Conservation (phyloP, 2,329 filamentous ascomycete genomes). For the Hirsutella thompsonii region DNA sequence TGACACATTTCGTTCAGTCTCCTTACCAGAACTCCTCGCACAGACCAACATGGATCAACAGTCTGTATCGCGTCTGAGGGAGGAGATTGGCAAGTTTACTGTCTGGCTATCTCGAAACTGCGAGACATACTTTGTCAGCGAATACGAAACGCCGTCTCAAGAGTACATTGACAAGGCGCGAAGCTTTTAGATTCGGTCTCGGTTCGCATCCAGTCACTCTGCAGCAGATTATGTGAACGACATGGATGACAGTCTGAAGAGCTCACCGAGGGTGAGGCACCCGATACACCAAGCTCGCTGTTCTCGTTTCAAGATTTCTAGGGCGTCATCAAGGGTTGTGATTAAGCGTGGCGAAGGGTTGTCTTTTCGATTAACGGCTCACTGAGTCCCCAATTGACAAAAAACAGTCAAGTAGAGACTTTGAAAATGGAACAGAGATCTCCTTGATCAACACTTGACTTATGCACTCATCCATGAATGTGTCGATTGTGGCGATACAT, state of each 20-base stretch:
- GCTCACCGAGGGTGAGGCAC: too few relatives aligned
- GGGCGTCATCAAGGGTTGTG: not conserved
- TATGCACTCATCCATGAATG: too few relatives aligned
- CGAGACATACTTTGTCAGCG: constrained; percentile 61
- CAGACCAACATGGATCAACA: constrained; percentile 98
- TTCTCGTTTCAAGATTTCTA: not conserved
- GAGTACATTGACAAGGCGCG: constrained; percentile 60
- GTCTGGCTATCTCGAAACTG: constrained; percentile 72
- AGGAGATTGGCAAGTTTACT: constrained; percentile 79
- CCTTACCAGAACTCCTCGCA: constrained; percentile 82
- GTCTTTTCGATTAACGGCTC: not conserved
- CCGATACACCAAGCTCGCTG: not conserved
- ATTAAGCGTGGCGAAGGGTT: not conserved
- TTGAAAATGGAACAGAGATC: too few relatives aligned
- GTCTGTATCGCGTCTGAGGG: constrained; percentile 74
- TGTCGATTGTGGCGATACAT: too few relatives aligned
- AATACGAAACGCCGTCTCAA: constrained; percentile 60
- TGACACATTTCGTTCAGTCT: constrained; percentile 42
- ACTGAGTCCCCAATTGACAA: not conserved
- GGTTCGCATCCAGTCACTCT: too few relatives aligned
- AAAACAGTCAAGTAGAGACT: not conserved
- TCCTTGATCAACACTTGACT: too few relatives aligned
- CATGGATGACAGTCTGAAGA: too few relatives aligned
- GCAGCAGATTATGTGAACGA: too few relatives aligned
- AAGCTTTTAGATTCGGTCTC: constrained; percentile 18